Base-by-base conservation (phyloP, 495 filamentous ascomycete species). In the Neurospora sp. region DNA sequence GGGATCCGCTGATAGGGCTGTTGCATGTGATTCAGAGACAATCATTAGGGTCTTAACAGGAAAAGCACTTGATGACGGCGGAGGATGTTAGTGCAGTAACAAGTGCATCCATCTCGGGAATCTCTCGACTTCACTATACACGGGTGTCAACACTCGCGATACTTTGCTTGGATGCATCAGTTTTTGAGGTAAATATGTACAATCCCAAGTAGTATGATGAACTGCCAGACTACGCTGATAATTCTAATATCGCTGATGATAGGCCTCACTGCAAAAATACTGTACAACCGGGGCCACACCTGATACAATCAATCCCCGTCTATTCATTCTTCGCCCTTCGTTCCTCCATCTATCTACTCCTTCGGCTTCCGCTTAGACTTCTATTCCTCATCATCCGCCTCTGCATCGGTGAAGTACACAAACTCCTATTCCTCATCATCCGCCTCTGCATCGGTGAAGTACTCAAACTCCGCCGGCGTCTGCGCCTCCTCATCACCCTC, bases 401-500 rank as follows among this genome's bases (percentile, higher is more conserved):
- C 91, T 5, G 87, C 87, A 69, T 96, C 94, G 14, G 90, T 91
- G 75, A 92, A 89, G 79, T 98, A 97, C 20, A 94, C 90, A 81
- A 98, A 98, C 39, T 94, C 92, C 20, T 59, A 41, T 71, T 79
- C 74, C 69, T 86, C 81, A 6, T 88, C 86, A 59, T 90, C 88
- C 14, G 88, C 89, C 73, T 91, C 91, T 5, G 87, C 87, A 69
- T 96, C 94, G 14, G 90, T 91, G 75, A 92, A 89, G 79, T 98
- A 97, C 20, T 94, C 90, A 81, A 98, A 98, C 39, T 94, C 92
- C 20, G 87, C 84, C 16, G 95, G 95, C 35, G 91, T 80, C 18
- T 89, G 86, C 3, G 95, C 94, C 77, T 97, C 94, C 77, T 94
- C 91, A 14, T 87, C 92, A 14, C 90, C 93, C 74, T 93, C 93